Conservation (phyloP, 2,329 filamentous ascomycete species). For the Cladosporium sp. region DNA sequence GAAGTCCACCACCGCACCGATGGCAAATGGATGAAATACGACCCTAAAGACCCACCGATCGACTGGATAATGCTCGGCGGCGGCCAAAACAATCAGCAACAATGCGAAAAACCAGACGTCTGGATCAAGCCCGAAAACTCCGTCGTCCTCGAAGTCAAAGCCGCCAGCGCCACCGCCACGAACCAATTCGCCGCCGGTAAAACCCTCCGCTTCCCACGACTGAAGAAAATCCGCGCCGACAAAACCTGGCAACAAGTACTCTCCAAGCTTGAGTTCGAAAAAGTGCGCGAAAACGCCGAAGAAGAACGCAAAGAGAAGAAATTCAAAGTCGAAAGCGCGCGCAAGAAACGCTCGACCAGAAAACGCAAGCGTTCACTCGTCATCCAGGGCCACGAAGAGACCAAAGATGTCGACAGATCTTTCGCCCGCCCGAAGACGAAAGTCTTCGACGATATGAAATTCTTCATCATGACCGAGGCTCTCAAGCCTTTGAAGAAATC, state of each 20-base stretch:
- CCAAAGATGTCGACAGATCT: constrained; percentile 41
- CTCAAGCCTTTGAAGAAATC: constrained; percentile 64
- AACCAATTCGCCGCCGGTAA: constrained; percentile 72
- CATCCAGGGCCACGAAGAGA: constrained; percentile 67
- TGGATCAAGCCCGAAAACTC: constrained; percentile 93
- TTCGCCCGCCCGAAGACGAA: constrained; percentile 58
- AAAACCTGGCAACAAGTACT: constrained; percentile 79
- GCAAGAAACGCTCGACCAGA: constrained; percentile 61
- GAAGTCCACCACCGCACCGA: constrained; percentile 79
- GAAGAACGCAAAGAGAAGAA: constrained; percentile 68
- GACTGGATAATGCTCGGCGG: constrained; percentile 79
- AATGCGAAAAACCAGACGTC: constrained; percentile 77
- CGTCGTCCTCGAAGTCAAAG: constrained; percentile 83
- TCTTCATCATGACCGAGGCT: constrained; percentile 77
- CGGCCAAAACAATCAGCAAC: constrained; percentile 52
- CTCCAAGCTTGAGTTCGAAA: constrained; percentile 71
- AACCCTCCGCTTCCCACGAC: constrained; percentile 87
- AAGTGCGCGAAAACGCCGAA: constrained; percentile 65
- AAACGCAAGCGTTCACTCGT: constrained; percentile 64
- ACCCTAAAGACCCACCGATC: constrained; percentile 68
- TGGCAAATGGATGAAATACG: constrained; percentile 88
- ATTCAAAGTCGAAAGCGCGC: constrained; percentile 64
- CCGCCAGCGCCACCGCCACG: constrained; percentile 69
- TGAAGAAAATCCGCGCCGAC: constrained; percentile 76
- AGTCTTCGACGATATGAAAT: constrained; percentile 71